phyloP scores from a whole-genome alignment of 345 rosid species.

The Salix udensis region DNA sequence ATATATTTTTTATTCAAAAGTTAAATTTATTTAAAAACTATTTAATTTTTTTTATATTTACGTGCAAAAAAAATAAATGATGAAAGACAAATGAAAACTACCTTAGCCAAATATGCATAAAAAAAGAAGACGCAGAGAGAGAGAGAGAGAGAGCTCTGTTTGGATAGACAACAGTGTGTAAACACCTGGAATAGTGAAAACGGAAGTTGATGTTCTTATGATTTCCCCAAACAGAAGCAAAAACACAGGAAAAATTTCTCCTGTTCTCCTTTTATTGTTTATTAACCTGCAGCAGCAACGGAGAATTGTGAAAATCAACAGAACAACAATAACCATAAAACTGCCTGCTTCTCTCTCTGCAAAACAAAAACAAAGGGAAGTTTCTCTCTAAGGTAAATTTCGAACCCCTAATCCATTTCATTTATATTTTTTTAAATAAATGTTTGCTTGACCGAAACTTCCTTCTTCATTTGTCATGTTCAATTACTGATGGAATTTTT shows the following conservation, averaged over 20 bases:
- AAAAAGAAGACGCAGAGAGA: background rate
- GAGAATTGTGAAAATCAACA: background rate
- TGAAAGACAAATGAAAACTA: too few relatives aligned
- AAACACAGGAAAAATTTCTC: background rate
- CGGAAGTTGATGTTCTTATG: background rate
- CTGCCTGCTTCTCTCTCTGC: too few relatives aligned
- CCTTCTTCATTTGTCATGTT: background rate
- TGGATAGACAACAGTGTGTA: background rate
- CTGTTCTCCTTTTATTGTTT: background rate
- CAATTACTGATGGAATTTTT: background rate
- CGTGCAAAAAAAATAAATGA: too few relatives aligned
- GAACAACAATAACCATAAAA: background rate
- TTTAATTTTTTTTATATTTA: too few relatives aligned
- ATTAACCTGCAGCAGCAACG: background rate
- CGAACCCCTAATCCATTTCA: constrained; percentile 1
- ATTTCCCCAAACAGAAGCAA: background rate
- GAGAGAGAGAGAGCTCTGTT: background rate
- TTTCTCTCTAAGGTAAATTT: constrained; percentile 4
- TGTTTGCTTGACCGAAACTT: background rate
- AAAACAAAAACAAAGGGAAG: background rate
- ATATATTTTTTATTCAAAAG: too few relatives aligned
- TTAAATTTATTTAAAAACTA: too few relatives aligned
- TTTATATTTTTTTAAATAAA: background rate
- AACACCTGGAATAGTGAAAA: background rate
- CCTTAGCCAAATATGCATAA: background rate